Base-by-base conservation (phyloP, 108 stramenopile genomes). In the Halocafeteria seosinensis region DNA sequence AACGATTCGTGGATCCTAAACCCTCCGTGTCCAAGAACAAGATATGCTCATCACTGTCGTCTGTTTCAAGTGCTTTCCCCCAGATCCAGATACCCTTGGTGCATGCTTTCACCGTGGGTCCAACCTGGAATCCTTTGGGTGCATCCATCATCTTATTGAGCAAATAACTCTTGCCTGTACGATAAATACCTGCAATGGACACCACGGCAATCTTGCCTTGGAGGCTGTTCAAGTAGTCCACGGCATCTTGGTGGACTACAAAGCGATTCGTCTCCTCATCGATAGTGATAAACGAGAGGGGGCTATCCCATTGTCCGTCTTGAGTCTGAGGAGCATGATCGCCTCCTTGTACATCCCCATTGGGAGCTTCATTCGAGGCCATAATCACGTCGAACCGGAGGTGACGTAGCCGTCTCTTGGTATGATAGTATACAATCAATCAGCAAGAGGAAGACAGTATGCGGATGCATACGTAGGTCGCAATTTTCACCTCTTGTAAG, bases 21-120 rank as follows among this genome's bases (percentile, higher is more conserved):
- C 71, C 71, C 67, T 72, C 71, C 60, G 64, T 72, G 61, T 72
- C 71, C 30, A 72, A 21, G 34, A 72, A 36, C 3, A 72, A 6
- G 27, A 61, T 37, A 17, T 66, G 31, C n/a, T 47, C 42, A 17
- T n/a, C n/a, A n/a, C n/a, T n/a, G n/a, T n/a, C n/a, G n/a, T n/a
- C n/a, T 17, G 42, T 47, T n/a, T 47, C 42, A 17, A 67, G 34
- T 26, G 23, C 34, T 52, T 29, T n/a, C 17, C 63, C 68, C 51
- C 68, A 73, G 37, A 69, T 37, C 73, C 73, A 73, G 24, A 73
- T 33, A 23, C 73, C 73, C 0, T 55, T 29, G 11, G 73, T 73
- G 69, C 68, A 73, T 6, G 64, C 58, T 21, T 65, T 42, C 24
- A 63, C 55, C 42, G 73, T 62, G 30, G 8, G 42, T 29, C 73